Percentiles rank a stretch among this genome's conserved stretches.
These are phyloP conservation scores for Fusarium pseudonygamai DNA, from an alignment of 2,329 filamentous ascomycete species.

Conservation along the genomic window DNA sequence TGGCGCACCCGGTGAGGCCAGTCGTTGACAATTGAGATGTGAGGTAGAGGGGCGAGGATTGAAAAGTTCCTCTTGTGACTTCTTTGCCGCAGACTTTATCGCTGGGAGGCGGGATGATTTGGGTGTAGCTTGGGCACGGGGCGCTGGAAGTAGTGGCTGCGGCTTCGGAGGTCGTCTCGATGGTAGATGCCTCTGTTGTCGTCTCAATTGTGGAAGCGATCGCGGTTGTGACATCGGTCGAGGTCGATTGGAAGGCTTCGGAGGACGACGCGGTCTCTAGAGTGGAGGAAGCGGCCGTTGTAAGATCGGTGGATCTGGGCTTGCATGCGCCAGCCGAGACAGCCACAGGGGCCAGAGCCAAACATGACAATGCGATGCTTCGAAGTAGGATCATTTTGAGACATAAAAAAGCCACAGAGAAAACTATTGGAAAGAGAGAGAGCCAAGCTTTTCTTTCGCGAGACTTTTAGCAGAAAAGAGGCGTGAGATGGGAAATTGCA, in stretches of 20 bases:
- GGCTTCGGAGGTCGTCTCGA: background rate
- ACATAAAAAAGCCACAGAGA: background rate
- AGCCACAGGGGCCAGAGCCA: background rate
- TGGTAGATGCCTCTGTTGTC: background rate
- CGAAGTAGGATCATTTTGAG: background rate
- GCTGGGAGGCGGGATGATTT: background rate
- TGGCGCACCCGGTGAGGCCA: background rate
- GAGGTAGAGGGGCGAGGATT: background rate
- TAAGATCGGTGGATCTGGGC: background rate
- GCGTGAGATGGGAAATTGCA: background rate
- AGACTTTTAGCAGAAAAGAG: background rate
- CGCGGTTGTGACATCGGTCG: no score
- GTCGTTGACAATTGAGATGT: accelerated
- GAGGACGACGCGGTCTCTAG: background rate
- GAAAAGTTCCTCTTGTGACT: background rate
- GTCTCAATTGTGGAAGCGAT: background rate
- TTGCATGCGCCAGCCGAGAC: background rate
- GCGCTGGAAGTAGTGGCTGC: background rate
- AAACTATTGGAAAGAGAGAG: no score
- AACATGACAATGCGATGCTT: background rate
- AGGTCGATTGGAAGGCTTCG: accelerated
- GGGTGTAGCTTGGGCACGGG: background rate
- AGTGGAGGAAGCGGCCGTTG: accelerated
- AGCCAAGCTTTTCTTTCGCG: accelerated
- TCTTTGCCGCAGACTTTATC: background rate